Evolutionary conservation across 2,329 filamentous ascomycete species (phyloP), one percentile per base, ranked within the genome.

Genomic region (Capronia coronata): DNA sequence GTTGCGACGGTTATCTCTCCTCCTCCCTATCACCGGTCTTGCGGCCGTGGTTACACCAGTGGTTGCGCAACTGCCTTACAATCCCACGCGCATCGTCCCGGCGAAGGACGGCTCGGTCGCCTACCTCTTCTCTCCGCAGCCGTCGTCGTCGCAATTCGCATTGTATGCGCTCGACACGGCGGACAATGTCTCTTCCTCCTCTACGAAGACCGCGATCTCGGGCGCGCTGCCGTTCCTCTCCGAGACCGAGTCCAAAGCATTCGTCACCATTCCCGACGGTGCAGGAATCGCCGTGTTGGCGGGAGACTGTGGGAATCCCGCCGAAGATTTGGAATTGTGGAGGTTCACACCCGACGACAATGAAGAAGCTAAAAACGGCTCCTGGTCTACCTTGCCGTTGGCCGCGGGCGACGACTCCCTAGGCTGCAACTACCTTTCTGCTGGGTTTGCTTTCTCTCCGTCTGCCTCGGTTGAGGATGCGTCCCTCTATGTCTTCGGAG

Each of bases 401-500:
- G 52, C 66, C n/a, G 64, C 66, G 10, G 65, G 64, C 38, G 64
- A 66, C 43, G 61, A 55, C 2, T 59, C 61, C 18, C 53, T 68
- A 22, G 76, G 72, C 18, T 70, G 76, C 60, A 82, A 79, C 49
- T 82, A 75, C 54, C 70, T 86, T 21, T 75, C 75, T 2, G 70
- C 70, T 7, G 78, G 79, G 11, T 73, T 93, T 45, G 75, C 82
- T 19, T 94, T 89, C 64, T 83, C 87, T 16, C 75, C 74, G 25
- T 77, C 73, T 29, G 70, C 79, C 40, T 74, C 73, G 30, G 79
- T 76, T 58, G 53, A 46, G 57, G 63, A 32, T 56, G 76, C 79
- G 0, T 73, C 73, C 9, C 68, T 85, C 16, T 94, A 89, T 63
- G 71, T 83, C 5, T 96, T 94, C 67, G 91, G 89, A 29, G 91